Evolutionary conservation across 805 yeast genomes (phyloP), one percentile per base, ranked within the genome.

Genomic region (Metschnikowia continentalis): DNA sequence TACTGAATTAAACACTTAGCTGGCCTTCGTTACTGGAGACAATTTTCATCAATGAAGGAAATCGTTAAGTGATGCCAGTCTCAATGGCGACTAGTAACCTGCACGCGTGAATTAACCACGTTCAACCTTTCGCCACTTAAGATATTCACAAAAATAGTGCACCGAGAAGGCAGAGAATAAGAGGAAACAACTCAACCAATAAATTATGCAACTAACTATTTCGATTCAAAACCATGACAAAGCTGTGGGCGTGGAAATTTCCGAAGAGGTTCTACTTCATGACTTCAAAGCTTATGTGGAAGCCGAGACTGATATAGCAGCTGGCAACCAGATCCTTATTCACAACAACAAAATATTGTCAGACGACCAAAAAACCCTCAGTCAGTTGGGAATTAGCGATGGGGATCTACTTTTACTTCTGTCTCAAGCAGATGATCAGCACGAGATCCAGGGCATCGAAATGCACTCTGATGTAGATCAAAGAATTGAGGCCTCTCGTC

Each of bases 221-320:
- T 54, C 64, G 11, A 39, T 53, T 20, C 59, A 60, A 20, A 37
- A 52, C n/a, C 57, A 52, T 32, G 67, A 63, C 23, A 62, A 59
- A 10, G 60, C 69, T 3, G 51, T 71, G n/a, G 46, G 67, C 3
- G 75, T 88, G 1, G 96, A 90, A 47, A 77, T 89, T 4, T 78
- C 88, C 3, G 79, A 71, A 1, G 86, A 84, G 13, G 77, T 90
- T 73, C 64, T 81, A 0, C 63, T 90, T 8, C 72, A 65, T 13
- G 96, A 90, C 63, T 77, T 91, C 56, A 76, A 80, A 52, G 95
- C 92, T 0, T 82, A 85, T 55, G 62, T 90, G 8, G 85, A 84
- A 53, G 81, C 85, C 1, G 96, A 89, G 61, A 77, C 90, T 7
- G 76, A 72, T 13, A 76, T 85, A 46, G 69, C 72, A 10, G 68